Percentiles rank a stretch among this genome's conserved stretches.
These are phyloP conservation scores for Talaromyces amestolkiae DNA, from an alignment of 2,329 filamentous ascomycete genomes.

Conservation along the genomic window DNA sequence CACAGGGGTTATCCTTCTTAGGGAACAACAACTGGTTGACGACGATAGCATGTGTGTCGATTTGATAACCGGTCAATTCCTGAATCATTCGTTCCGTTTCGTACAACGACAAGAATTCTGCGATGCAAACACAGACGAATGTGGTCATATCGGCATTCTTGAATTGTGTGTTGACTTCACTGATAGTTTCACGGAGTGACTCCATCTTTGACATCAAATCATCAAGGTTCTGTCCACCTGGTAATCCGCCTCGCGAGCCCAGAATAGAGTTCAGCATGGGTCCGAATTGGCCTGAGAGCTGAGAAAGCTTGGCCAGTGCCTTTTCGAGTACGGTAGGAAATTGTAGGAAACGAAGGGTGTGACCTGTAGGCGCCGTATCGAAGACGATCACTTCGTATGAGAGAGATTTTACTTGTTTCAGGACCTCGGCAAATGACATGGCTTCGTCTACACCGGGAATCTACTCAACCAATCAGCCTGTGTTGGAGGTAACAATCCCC, in stretches of 20 bases:
- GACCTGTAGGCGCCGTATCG: conserved; percentile 95
- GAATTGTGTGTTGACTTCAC: conserved; percentile 96
- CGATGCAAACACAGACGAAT: conserved; percentile 97
- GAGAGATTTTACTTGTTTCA: conserved; percentile 98
- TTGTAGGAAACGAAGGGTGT: conserved; percentile 97
- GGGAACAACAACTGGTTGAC: conserved; percentile 98
- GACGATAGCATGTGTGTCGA: conserved; percentile 95
- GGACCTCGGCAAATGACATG: conserved; percentile 98
- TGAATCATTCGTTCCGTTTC: conserved; percentile 99
- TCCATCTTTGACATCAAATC: conserved; percentile 96
- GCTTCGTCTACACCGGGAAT: conserved; percentile 98
- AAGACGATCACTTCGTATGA: conserved; percentile 99
- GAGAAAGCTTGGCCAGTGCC: conserved; percentile 92
- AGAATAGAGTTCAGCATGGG: conserved; percentile 93
- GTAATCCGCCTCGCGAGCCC: conserved; percentile 71
- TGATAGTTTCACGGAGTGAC: conserved; percentile 84
- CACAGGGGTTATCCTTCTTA: conserved; percentile 76
- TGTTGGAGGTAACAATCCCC: neutral
- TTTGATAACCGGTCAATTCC: conserved; percentile 86
- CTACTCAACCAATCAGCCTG: conserved; percentile 47
- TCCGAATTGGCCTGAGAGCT: conserved; percentile 90
- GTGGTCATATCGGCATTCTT: conserved; percentile 94
- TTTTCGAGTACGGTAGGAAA: conserved; percentile 98
- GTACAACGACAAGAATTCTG: conserved; percentile 93
- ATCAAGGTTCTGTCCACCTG: conserved; percentile 87